Evolutionary conservation across 2,329 filamentous ascomycete species (phyloP), one percentile per base, ranked within the genome.

Genomic region (Fusarium verrucosum): DNA sequence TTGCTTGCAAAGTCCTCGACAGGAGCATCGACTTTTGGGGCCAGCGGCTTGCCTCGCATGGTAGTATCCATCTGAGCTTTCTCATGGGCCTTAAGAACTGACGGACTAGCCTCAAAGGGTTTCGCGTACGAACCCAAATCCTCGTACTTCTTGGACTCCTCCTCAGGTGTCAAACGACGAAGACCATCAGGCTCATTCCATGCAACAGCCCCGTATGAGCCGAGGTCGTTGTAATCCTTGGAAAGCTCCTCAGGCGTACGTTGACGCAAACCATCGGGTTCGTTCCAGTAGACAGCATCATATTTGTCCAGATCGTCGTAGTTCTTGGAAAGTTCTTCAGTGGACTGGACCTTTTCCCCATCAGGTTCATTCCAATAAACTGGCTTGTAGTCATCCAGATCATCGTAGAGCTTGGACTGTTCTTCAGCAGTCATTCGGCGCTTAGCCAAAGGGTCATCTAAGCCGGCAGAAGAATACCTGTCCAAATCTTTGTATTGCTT

Each of bases 151-250:
- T 75, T 73, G 7, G 73, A 73, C 16, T 66, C 49, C 25, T 76
- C 72, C 43, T 76, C 72, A 0, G 72, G 65, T 1, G 72, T 75
- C 42, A 69, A 47, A 7, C 50, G 55, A 5, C 71, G 72, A 13
- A 76, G 66, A 16, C 74, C 75, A 47, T 76, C 58, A 0, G 73
- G 74, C 43, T 76, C 74, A 35, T 70, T 73, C 68, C 70, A 75
- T 19, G 49, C 45, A 11, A 72, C 67, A 10, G 75, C 60, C 8
- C 73, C 73, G 35, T 83, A 83, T 16, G 75, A 73, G 17, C 75
- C 70, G 7, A 83, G 70, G 33, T 83, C 81, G 14, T 75, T 72
- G 57, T 81, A 80, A 38, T 73, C 66, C 45, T 76, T 77, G 16
- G 75, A 76, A n/a, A 65, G 52, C 38, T 79, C 75, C 43, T 76